Base-by-base conservation (phyloP, 73 alveolate species). In the Paramecium biaurelia region DNA sequence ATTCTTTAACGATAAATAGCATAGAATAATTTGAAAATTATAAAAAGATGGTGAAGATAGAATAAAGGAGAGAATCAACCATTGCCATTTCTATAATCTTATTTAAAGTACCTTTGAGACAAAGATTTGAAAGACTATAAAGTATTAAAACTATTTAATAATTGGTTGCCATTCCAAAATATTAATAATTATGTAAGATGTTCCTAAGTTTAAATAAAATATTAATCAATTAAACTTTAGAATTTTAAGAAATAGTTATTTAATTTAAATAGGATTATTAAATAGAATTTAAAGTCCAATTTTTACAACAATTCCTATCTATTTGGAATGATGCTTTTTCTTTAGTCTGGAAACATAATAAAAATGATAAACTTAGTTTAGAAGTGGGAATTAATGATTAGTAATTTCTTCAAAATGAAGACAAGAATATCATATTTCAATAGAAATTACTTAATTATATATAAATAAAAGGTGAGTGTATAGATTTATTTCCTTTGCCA, bases 191-290 rank as follows among this genome's bases (percentile, higher is more conserved):
- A 3, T 30, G 84, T 30, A 26, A 63, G 49, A 32, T 63, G 45
- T 63, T 63, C 45, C 3, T 32, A 4, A 10, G 12, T 63, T 63
- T 63, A 63, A 32, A 63, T 32, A 63, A 15, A 10, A 63, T 63
- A 14, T 63, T 63, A 63, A 23, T 30, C 20, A 63, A 63, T 30
- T 63, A 63, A 63, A 30, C 84, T 30, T 30, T 63, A 32, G 41
- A 49, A 26, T 63, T 63, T 63, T 63, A 63, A 32, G 84, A 63
- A 63, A 63, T 63, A 30, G 45, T 63, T 30, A 26, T 63, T 63
- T 26, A 63, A 63, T 63, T 63, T 63, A 63, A 63, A 63, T 63
- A 63, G 84, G 84, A 63, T 32, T 63, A 63, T 63, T 10, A 63
- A 63, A 63, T 63, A 63, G 84, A 63, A 63, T 63, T 63, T 63